These are phyloP conservation scores for Trichoderma sp. DNA, from an alignment of 2,329 filamentous ascomycete genomes.

Conservation along the genomic window DNA sequence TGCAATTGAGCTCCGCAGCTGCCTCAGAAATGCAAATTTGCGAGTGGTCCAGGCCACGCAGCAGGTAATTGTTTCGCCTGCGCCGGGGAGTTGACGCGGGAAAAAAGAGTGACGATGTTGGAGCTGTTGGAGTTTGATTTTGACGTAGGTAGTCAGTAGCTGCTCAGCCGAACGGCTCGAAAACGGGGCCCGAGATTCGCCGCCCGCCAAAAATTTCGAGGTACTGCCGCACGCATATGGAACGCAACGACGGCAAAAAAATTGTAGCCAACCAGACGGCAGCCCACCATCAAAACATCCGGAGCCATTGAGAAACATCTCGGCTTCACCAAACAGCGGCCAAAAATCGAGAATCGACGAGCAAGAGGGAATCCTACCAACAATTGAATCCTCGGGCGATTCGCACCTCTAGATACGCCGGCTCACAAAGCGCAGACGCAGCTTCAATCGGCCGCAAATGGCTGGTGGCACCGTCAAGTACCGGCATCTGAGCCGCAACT, in stretches of 20 bases:
- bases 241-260: constrained; percentile 33
- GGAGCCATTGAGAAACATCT: neutral
- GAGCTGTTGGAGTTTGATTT: constrained; percentile 16
- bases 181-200: constrained; percentile 34
- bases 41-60: constrained; percentile 28
- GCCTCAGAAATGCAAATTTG: constrained; percentile 22
- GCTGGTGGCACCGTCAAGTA: constrained; percentile 85
- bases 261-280: constrained; percentile 30
- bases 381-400: neutral
- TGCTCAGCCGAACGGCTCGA: constrained; percentile 28
- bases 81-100: neutral
- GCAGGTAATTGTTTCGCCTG: constrained; percentile 26
- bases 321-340: neutral
- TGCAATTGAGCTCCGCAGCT: constrained; percentile 38
- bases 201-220: constrained; percentile 38
- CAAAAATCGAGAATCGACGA: neutral
- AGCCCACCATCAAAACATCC: constrained; percentile 23
- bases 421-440: neutral
- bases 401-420: neutral
- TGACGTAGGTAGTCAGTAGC: constrained; percentile 29
- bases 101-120: constrained; percentile 10
- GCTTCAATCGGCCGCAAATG: constrained; percentile 55
- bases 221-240: too few relatives aligned
- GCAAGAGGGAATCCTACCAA: neutral
- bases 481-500: constrained; percentile 82